These are phyloP conservation scores for Phytophthora crassamura DNA, from an alignment of 352 stramenopile genomes.

Conservation along the genomic window DNA sequence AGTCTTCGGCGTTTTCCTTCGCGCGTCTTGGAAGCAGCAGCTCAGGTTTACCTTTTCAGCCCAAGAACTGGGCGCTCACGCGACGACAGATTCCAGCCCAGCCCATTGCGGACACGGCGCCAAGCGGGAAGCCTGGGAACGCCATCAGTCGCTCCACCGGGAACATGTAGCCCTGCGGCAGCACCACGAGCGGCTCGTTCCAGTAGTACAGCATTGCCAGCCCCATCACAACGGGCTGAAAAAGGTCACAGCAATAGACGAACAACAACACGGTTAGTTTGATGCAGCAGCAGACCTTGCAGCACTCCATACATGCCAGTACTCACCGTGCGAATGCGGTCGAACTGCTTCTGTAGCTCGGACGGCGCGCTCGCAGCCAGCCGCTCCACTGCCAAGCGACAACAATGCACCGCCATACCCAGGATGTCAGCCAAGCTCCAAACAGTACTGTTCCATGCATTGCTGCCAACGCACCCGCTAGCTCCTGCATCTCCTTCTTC, in stretches of 20 bases:
- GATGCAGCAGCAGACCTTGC: not conserved
- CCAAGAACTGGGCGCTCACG: constrained; percentile 71
- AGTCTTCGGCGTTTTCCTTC: constrained; percentile 4
- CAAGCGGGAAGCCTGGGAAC: constrained; percentile 80
- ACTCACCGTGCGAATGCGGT: constrained; percentile 75
- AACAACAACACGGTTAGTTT: not conserved
- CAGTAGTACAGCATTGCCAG: constrained; percentile 74
- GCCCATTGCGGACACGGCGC: constrained; percentile 74
- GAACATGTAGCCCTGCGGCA: constrained; percentile 81
- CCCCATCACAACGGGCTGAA: constrained; percentile 65
- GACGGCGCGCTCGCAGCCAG: constrained; percentile 72
- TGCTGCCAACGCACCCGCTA: constrained; percentile 51
- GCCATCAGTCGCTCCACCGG: constrained; percentile 79
- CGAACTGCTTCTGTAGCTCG: constrained; percentile 75
- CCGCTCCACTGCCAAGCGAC: constrained; percentile 56
- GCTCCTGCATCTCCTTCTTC: constrained; percentile 88
- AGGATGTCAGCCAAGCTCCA: not conserved
- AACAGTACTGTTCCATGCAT: not conserved
- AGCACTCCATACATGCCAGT: not conserved
- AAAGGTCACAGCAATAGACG: constrained; percentile 7
- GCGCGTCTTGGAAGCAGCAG: not conserved
- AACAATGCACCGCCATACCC: constrained; percentile 5
- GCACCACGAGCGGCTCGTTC: constrained; percentile 71
- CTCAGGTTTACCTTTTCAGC: constrained; percentile 23
- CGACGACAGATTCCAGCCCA: constrained; percentile 82